Percentiles rank a stretch among this genome's conserved stretches.
phyloP scores from a whole-genome alignment of 768 basidiomycete genomes.

The Udeniomyces megalosporus region DNA sequence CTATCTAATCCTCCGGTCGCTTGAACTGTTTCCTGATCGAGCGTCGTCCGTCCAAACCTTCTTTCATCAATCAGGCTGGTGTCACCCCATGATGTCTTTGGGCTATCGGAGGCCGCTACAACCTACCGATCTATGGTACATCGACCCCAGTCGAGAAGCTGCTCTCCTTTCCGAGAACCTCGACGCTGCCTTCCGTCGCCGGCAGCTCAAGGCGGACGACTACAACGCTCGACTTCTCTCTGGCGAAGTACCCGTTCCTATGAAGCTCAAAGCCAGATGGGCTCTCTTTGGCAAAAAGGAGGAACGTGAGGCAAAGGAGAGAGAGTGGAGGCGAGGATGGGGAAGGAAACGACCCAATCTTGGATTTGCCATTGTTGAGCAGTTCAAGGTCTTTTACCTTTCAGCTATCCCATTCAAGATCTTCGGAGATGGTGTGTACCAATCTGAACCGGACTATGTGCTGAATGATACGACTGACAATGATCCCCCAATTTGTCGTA shows the following conservation, averaged over 20 bases:
- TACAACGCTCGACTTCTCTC: constrained; percentile 55
- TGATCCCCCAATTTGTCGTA: neutral
- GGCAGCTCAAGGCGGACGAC: constrained; percentile 41
- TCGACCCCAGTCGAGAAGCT: constrained; percentile 48
- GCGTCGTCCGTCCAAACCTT: no score
- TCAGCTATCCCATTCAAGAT: constrained; percentile 8
- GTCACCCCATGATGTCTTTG: constrained; percentile 5
- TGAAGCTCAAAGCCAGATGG: constrained; percentile 43
- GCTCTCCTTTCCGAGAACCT: constrained; percentile 48
- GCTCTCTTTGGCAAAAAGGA: constrained; percentile 37
- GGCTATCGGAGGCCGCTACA: constrained; percentile 71
- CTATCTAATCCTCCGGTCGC: neutral
- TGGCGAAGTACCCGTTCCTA: constrained; percentile 47
- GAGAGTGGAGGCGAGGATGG: constrained; percentile 31
- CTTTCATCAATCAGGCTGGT: constrained; percentile 1
- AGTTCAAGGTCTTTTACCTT: neutral
- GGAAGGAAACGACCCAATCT: constrained; percentile 27
- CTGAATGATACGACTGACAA: neutral
- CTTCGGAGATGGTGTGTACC: neutral
- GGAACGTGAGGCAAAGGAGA: constrained; percentile 48
- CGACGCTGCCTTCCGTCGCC: constrained; percentile 45
- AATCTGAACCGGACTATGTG: neutral
- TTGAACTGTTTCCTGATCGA: neutral
- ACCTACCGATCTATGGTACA: constrained; percentile 61
- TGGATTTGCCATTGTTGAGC: constrained; percentile 25